phyloP scores from a whole-genome alignment of 2,329 filamentous ascomycete species.

The Fusarium nisikadoi region DNA sequence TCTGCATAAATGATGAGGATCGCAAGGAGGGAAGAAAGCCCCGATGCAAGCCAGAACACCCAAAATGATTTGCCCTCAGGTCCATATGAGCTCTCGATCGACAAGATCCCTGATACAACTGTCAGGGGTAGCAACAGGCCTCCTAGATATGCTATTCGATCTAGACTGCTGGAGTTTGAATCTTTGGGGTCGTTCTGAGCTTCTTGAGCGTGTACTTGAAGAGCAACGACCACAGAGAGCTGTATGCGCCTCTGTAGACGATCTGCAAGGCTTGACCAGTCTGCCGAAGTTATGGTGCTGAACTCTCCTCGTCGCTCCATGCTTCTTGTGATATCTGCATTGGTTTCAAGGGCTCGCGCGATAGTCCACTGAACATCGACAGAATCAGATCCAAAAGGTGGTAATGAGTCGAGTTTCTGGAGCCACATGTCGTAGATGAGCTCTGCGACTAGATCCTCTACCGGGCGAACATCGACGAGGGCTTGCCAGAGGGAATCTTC shows the following conservation, averaged over 20 bases:
- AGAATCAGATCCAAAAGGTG: conserved; percentile 20
- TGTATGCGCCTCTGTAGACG: conserved; percentile 40
- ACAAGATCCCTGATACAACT: conserved; percentile 59
- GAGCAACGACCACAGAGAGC: conserved; percentile 23
- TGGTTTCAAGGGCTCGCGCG: conserved; percentile 41
- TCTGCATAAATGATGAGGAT: conserved; percentile 61
- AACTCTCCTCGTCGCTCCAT: conserved; percentile 35
- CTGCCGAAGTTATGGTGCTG: conserved; percentile 18
- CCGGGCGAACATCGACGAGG: conserved; percentile 21
- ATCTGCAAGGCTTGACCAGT: conserved; percentile 39
- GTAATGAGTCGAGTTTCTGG: conserved; percentile 34
- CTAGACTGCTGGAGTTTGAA: conserved; percentile 54
- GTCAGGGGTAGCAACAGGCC: conserved; percentile 60
- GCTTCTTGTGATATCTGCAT: conserved; percentile 36
- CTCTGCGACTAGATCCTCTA: conserved; percentile 40
- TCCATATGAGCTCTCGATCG: conserved; percentile 58
- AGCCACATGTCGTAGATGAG: conserved; percentile 44
- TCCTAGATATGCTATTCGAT: conserved; percentile 62
- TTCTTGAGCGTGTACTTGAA: conserved; percentile 7
- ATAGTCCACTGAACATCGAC: conserved; percentile 35
- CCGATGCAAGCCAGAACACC: conserved; percentile 60
- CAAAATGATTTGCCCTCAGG: conserved; percentile 57
- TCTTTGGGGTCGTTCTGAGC: conserved; percentile 33
- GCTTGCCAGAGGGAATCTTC: conserved; percentile 36
- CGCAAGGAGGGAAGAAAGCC: conserved; percentile 52